Conservation (phyloP, 73 alveolate species). For the Blepharisma japonicum region DNA sequence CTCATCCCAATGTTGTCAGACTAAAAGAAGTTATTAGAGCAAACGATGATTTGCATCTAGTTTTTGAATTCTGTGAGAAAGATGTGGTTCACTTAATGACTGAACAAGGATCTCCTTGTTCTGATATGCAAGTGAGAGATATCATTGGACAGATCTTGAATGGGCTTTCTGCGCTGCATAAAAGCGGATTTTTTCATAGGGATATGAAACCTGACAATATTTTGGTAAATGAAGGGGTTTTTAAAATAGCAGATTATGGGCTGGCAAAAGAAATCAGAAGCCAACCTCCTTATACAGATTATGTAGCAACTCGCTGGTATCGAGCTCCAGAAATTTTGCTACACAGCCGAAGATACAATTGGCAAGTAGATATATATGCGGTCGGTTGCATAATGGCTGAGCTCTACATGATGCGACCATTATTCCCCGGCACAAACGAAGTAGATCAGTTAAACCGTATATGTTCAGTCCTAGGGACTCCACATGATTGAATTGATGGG, state of each 20-base stretch:
- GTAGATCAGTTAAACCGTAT: conserved; percentile 41
- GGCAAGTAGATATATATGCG: conserved; percentile 28
- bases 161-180: conserved; percentile 25
- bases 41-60: conserved; percentile 92
- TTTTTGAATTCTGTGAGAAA: conserved; percentile 97
- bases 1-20: conserved; percentile 77
- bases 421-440: conserved; percentile 82
- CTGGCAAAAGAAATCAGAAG: conserved; percentile 98
- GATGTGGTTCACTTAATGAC: conserved; percentile 57
- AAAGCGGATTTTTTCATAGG: conserved; percentile 43
- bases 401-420: conserved; percentile 91
- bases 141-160: conserved; percentile 1
- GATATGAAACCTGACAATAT: conserved; percentile 99
- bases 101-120: not conserved
- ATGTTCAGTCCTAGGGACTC: conserved; percentile 98
- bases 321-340: conserved; percentile 96
- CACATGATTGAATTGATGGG: conserved; percentile 96
- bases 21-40: conserved; percentile 80
- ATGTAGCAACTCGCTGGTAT: conserved; percentile 99
- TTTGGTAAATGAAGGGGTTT: conserved; percentile 80
- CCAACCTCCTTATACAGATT: conserved; percentile 99
- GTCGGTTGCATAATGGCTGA: conserved; percentile 91
- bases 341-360: not conserved
- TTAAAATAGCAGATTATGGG: conserved; percentile 99
- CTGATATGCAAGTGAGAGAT: not conserved